phyloP scores from a whole-genome alignment of 257 asterid genomes.

The Solanum boliviense region DNA sequence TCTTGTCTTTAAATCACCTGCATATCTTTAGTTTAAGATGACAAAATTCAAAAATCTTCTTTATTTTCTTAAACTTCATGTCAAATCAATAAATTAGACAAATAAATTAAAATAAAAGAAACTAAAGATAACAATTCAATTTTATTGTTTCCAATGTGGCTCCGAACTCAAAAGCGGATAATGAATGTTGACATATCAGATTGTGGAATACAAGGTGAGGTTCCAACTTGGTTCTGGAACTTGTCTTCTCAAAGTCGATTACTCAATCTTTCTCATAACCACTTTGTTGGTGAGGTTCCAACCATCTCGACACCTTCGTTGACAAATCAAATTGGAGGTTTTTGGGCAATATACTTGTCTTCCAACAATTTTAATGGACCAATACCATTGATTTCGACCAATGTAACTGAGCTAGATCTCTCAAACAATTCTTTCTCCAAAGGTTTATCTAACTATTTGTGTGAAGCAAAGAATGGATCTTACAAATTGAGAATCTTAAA shows the following conservation, averaged over 20 bases:
- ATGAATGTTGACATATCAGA: not conserved
- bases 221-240: not conserved
- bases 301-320: not conserved
- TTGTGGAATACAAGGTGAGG: not conserved
- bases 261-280: not conserved
- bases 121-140: too few relatives aligned
- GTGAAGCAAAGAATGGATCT: not conserved
- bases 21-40: too few relatives aligned
- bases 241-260: too few relatives aligned
- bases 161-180: not conserved
- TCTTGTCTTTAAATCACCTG: too few relatives aligned
- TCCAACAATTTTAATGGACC: slow-evolving; percentile 18
- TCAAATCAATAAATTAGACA: too few relatives aligned
- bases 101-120: too few relatives aligned
- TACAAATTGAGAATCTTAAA: not conserved
- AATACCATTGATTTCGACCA: not conserved
- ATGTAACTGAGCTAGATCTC: slow-evolving; percentile 1
- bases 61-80: too few relatives aligned
- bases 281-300: not conserved
- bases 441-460: slow-evolving; percentile 4
- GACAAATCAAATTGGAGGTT: too few relatives aligned
- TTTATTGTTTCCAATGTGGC: not conserved
- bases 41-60: too few relatives aligned
- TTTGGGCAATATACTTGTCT: not conserved
- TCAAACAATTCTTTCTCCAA: slow-evolving; percentile 15